Evolutionary conservation across 2,329 filamentous ascomycete genomes (phyloP).

Genomic region (Ceratocystis colombiana): DNA sequence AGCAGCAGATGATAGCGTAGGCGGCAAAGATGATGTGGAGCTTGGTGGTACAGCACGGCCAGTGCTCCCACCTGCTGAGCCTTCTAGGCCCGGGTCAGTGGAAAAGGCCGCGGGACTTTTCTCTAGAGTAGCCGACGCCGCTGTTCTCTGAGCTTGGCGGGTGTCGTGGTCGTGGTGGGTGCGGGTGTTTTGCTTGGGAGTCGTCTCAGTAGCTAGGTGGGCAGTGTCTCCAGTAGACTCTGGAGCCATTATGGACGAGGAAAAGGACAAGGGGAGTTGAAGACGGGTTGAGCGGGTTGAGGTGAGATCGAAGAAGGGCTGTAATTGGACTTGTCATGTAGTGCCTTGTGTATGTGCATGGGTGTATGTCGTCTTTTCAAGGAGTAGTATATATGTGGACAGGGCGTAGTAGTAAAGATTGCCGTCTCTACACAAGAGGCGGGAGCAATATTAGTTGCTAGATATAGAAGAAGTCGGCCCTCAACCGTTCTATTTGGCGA

Average conservation of each 20-base stretch:
- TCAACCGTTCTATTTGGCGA: no score
- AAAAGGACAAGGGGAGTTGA: not conserved
- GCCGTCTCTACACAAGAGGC: no score
- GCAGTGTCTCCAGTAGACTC: not conserved
- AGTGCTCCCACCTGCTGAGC: not conserved
- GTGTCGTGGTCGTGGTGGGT: not conserved
- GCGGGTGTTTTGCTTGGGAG: not conserved
- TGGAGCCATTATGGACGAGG: not conserved
- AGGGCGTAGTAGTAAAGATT: no score
- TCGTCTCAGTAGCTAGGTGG: not conserved
- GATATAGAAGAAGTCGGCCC: no score
- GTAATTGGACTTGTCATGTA: no score
- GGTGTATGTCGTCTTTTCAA: not conserved
- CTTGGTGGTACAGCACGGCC: not conserved
- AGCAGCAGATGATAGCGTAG: not conserved
- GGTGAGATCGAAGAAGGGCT: not conserved
- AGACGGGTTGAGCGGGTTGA: not conserved
- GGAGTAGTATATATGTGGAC: no score
- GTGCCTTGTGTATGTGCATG: not conserved
- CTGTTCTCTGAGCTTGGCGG: constrained; percentile 11
- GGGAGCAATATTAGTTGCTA: no score
- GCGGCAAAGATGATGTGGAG: not conserved
- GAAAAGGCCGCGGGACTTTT: not conserved
- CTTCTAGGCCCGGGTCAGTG: not conserved
- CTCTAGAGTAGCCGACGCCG: not conserved